Base-by-base conservation (phyloP, 495 filamentous ascomycete species). In the Penicillium flavigenum region DNA sequence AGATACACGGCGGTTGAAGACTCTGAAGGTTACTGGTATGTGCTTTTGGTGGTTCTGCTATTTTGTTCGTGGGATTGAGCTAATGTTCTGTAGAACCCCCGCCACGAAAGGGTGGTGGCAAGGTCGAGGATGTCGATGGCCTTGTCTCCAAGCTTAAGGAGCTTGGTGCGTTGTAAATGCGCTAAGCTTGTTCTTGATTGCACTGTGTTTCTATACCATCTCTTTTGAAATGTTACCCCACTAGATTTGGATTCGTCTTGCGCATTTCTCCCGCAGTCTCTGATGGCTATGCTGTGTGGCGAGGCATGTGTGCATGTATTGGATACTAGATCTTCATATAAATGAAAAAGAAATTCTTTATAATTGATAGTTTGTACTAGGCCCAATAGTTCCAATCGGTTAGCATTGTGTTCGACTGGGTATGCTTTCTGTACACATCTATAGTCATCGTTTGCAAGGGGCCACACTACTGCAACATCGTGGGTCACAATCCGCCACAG, bases 71-170 rank as follows among this genome's bases (percentile, higher is more conserved):
- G 39, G 20, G 10, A 53, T 41, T 29, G n/a, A 60, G 59, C 69
- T 79, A 54, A 75, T 47, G 54, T 24, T 49, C 71, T 62, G 34
- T 64, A 90, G 94, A 98, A 79, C 94, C 94, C 51, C 84, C 91
- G 29, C 76, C 89, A 46, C 82, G 94, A 72, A 83, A 96, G 76
- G 94, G 95, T 41, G 94, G 94, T 63, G 91, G 91, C 58, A 98
- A 96, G 83, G 95, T 98, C 32, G 91, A 94, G 67, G 88, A 96
- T 82, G 95, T 98, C 34, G 92, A 96, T 73, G 92, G 93, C 7
- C 79, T 98, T 72, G 86, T 98, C 63, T 75, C 80, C 12, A 96
- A 90, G 82, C 75, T 98, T 72, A 98, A 96, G 83, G 94, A 98
- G 74, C 76, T 98, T 58, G 94, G 94, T 55, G 95, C 92, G 54